Evolutionary conservation across 2,329 filamentous ascomycete species (phyloP).

Genomic region (Nemania sp.): DNA sequence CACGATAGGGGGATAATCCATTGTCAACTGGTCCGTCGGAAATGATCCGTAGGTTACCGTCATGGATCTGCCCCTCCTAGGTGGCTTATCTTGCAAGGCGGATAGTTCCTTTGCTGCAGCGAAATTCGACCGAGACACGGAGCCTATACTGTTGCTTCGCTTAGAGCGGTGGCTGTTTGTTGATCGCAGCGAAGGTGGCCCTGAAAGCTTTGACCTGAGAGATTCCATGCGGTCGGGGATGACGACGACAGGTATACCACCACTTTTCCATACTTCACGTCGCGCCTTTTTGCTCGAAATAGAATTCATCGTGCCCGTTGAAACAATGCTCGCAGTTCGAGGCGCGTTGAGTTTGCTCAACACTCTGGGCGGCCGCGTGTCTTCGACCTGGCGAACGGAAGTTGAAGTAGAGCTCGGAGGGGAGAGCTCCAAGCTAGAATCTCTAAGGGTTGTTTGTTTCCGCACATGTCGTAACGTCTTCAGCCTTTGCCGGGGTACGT

Average conservation of each 20-base stretch:
- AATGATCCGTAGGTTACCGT: constrained; percentile 54
- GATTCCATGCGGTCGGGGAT: constrained; percentile 64
- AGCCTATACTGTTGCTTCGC: constrained; percentile 57
- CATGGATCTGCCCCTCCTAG: constrained; percentile 47
- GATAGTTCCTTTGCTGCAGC: constrained; percentile 49
- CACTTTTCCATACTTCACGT: constrained; percentile 62
- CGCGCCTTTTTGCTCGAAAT: constrained; percentile 59
- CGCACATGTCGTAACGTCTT: constrained; percentile 65
- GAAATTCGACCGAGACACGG: constrained; percentile 49
- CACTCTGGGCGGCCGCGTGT: constrained; percentile 37
- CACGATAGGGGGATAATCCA: constrained; percentile 63
- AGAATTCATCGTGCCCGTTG: constrained; percentile 54
- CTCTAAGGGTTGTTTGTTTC: constrained; percentile 51
- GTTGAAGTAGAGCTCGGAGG: constrained; percentile 49
- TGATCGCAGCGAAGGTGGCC: constrained; percentile 61
- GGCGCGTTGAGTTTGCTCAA: constrained; percentile 37
- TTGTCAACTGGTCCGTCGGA: constrained; percentile 56
- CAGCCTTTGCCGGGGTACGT: constrained; percentile 51
- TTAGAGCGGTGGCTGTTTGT: constrained; percentile 63
- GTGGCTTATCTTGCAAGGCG: constrained; percentile 49
- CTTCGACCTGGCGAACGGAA: constrained; percentile 44
- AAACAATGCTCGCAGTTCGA: constrained; percentile 54
- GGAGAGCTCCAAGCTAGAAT: constrained; percentile 50
- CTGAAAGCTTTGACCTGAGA: constrained; percentile 48
- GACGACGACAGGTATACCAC: constrained; percentile 65